phyloP scores from a whole-genome alignment of 169 alveolate species.

The Eimeria falciformis region DNA sequence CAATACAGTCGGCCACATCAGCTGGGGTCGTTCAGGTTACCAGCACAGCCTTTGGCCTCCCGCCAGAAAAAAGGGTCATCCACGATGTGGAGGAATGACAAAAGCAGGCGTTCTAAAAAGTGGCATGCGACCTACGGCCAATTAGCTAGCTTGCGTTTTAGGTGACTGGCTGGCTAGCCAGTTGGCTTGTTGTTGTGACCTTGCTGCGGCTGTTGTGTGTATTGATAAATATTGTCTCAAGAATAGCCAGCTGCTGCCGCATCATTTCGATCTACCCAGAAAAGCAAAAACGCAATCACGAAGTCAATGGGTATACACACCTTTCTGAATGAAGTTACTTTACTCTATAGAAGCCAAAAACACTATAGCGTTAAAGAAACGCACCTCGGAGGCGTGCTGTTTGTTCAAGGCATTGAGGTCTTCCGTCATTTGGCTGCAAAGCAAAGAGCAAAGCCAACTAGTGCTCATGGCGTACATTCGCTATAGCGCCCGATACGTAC shows the following conservation, averaged over 20 bases:
- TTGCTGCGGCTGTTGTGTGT: constrained; percentile 68
- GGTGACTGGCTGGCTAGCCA: constrained; percentile 10
- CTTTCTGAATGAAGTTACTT: background rate
- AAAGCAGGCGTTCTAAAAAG: no score
- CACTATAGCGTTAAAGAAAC: background rate
- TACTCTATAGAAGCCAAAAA: background rate
- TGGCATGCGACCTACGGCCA: no score
- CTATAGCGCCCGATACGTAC: no score
- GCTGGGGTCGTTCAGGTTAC: no score
- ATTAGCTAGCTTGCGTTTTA: no score
- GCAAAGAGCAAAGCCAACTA: no score
- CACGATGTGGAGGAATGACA: no score
- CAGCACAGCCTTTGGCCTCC: no score
- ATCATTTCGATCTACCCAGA: constrained; percentile 56
- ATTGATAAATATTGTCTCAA: constrained; percentile 56
- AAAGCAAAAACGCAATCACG: background rate
- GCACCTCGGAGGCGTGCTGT: constrained; percentile 60
- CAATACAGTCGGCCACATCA: no score
- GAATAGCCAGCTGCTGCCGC: constrained; percentile 58
- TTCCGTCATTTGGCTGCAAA: constrained; percentile 52
- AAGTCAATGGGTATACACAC: background rate
- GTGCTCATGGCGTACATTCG: no score
- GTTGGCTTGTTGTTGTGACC: constrained; percentile 63
- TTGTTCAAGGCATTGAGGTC: constrained; percentile 35
- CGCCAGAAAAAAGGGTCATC: no score